phyloP scores from a whole-genome alignment of 2,329 filamentous ascomycete species.

The Exophiala sp. region DNA sequence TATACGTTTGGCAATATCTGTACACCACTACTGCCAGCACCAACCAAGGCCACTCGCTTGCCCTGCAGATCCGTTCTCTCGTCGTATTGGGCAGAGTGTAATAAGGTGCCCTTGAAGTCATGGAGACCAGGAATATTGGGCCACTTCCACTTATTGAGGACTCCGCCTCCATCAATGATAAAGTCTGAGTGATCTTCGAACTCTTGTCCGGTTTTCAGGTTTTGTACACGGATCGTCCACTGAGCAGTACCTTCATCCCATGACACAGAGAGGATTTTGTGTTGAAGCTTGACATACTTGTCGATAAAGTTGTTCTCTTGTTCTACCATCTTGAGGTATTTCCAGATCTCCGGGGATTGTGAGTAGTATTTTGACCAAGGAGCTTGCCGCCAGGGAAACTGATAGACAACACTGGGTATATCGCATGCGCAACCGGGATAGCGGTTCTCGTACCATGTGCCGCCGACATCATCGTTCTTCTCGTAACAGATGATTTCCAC shows the following conservation, averaged over 20 bases:
- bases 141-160: conserved; percentile 35
- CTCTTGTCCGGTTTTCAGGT: conserved; percentile 18
- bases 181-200: conserved; percentile 29
- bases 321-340: conserved; percentile 31
- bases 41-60: conserved; percentile 29
- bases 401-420: conserved; percentile 33
- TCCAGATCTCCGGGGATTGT: conserved; percentile 29
- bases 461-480: conserved; percentile 35
- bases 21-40: conserved; percentile 27
- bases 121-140: conserved; percentile 36
- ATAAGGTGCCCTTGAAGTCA: conserved; percentile 34
- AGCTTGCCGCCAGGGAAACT: conserved; percentile 36
- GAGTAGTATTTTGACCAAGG: conserved; percentile 30
- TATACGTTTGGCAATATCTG: conserved; percentile 38
- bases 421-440: conserved; percentile 37
- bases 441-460: conserved; percentile 36
- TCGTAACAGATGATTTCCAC: conserved; percentile 29
- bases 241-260: conserved; percentile 32
- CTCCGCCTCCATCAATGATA: conserved; percentile 29
- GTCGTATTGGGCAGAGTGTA: conserved; percentile 35
- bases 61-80: conserved; percentile 28
- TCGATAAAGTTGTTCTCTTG: conserved; percentile 27
- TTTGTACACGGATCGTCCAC: conserved; percentile 31
- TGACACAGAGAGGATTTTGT: conserved; percentile 28
- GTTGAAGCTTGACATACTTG: conserved; percentile 30